Conservation (phyloP, 768 basidiomycete species). For the Xerocomus potaroensis region DNA sequence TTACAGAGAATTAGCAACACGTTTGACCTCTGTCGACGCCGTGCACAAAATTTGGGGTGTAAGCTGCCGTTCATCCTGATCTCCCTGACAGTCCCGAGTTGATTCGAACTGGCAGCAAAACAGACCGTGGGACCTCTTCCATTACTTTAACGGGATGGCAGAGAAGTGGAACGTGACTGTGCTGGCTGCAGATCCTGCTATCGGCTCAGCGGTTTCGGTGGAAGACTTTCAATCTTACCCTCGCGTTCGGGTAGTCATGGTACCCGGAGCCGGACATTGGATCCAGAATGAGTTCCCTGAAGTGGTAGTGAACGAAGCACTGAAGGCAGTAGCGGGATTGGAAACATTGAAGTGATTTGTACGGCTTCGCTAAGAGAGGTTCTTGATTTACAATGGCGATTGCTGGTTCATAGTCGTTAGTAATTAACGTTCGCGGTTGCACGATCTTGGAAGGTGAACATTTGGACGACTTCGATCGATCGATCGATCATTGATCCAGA, state of each 20-base stretch:
- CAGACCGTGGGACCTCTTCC: constrained; percentile 17
- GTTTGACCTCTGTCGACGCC: constrained; percentile 8
- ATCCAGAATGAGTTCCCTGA: constrained; percentile 27
- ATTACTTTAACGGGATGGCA: background rate
- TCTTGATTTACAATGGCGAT: no score
- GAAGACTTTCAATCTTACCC: constrained; percentile 15
- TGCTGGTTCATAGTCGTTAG: no score
- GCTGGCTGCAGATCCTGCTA: constrained; percentile 19
- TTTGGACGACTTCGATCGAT: no score
- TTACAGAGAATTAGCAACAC: constrained; percentile 8
- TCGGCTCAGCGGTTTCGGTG: background rate
- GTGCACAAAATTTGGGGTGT: background rate
- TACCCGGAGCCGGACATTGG: constrained; percentile 21
- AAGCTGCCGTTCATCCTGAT: background rate
- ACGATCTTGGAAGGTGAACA: no score
- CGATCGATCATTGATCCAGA: no score
- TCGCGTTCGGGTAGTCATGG: constrained; percentile 4
- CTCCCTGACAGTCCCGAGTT: background rate
- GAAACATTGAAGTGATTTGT: background rate
- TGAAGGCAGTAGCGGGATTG: constrained; percentile 12
- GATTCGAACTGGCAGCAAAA: constrained; percentile 9
- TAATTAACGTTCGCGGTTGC: no score
- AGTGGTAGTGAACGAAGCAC: constrained; percentile 14
- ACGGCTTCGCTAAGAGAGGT: no score
- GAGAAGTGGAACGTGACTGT: constrained; percentile 13